Base-by-base conservation (phyloP, 257 asterid genomes). In the Lavandula angustifolia region DNA sequence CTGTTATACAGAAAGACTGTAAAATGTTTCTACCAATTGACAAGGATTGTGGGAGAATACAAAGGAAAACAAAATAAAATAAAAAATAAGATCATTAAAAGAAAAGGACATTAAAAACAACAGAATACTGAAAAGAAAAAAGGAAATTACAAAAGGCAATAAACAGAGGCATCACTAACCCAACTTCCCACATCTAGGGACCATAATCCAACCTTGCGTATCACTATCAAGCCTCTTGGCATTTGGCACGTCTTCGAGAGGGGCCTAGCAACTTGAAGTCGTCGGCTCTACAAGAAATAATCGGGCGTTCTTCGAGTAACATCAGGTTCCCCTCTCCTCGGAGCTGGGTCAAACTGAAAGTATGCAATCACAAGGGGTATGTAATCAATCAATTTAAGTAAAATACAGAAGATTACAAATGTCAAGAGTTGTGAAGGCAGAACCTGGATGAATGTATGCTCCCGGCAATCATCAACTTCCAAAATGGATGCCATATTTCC, bases 401-500 rank as follows among this genome's bases (percentile, higher is more conserved):
- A 62, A 68, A 42, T 12, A n/a, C 7, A 47, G n/a, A 62, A 9
- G 3, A 42, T 13, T 4, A 33, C 13, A 43, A 58, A 57, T 42
- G 69, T 13, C 56, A 48, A 44, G 41, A 33, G 47, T 38, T 57
- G 42, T 37, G n/a, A 42, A 69, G 42, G 46, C 17, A 61, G 54
- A 50, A 85, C 94, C 90, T 85, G 94, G 67, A 85, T 85, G 75
- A 85, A 85, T 14, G 94, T 81, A 54, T 85, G 95, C 61, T 75
- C 95, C 65, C 81, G 79, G 82, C 86, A 79, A 64, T 87, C 95
- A 70, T 87, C 95, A 40, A 87, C 95, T 78, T 87, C 95, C 80
- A 87, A 67, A 70, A 87, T 87, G 69, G 95, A 87, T 4, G 95
- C 95, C 95, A 85, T 85, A 49, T 87, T 87, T 51, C 95, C 95